Percentiles rank a stretch among this genome's conserved stretches.
Conservation (phyloP, 495 filamentous ascomycete species). For the Daldinia loculata region DNA sequence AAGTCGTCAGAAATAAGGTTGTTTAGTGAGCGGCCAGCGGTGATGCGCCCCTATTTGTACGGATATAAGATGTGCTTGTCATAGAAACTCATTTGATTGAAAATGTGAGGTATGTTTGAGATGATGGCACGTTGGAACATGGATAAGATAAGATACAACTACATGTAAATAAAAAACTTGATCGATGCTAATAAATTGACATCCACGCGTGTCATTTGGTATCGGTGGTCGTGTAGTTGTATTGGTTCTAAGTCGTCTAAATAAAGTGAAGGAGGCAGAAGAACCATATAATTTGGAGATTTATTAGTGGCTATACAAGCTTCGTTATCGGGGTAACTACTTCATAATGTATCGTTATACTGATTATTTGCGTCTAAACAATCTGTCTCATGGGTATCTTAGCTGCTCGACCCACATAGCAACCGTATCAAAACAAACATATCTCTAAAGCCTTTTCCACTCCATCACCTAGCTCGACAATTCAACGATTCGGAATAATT, state of each 20-base stretch:
- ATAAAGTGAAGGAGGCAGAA: background rate
- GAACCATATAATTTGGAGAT: background rate
- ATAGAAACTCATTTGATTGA: background rate
- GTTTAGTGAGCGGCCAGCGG: background rate
- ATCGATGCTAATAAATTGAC: too few relatives aligned
- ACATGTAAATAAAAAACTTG: background rate
- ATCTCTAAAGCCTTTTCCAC: constrained; percentile 14
- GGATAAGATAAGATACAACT: background rate
- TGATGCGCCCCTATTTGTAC: background rate
- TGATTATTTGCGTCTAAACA: too few relatives aligned
- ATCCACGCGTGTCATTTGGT: background rate
- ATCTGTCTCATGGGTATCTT: constrained; percentile 5
- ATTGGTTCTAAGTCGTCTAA: background rate
- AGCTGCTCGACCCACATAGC: constrained; percentile 33
- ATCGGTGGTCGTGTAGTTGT: background rate
- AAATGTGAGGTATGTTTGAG: background rate
- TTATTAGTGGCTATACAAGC: too few relatives aligned
- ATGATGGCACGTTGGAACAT: background rate
- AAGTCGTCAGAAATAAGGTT: background rate
- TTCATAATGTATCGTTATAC: too few relatives aligned
- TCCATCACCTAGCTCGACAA: constrained; percentile 11
- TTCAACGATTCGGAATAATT: constrained; percentile 8
- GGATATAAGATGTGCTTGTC: background rate
- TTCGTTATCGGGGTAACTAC: too few relatives aligned
- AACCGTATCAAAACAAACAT: constrained; percentile 42